Conservation (phyloP, 2,329 filamentous ascomycete genomes). For the Tricladium varicosporioides region DNA sequence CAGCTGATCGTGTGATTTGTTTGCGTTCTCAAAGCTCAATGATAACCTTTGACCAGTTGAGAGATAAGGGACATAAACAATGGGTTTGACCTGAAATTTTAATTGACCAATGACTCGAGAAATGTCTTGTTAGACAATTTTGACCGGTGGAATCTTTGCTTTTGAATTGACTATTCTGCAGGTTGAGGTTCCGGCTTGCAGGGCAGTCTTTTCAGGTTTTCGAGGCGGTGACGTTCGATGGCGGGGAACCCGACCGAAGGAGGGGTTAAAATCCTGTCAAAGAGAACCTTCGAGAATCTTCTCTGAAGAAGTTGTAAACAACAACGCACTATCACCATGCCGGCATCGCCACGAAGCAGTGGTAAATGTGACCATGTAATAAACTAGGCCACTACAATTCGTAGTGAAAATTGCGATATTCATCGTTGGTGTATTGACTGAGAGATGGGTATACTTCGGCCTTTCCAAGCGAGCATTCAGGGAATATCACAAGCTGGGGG, state of each 20-base stretch:
- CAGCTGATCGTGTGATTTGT: conserved; percentile 24
- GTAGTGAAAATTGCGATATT: no score
- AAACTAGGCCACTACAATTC: no score
- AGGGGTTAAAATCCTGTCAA: background rate
- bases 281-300: conserved; percentile 8
- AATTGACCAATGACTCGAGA: conserved; percentile 23
- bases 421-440: no score
- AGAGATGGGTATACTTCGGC: no score
- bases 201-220: background rate
- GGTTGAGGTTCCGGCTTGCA: background rate
- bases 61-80: conserved; percentile 4
- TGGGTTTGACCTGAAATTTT: conserved; percentile 2
- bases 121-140: background rate
- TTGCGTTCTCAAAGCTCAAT: conserved; percentile 2
- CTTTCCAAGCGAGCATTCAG: no score
- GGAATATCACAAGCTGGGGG: no score
- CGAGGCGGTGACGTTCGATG: conserved; percentile 3
- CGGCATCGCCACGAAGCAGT: no score
- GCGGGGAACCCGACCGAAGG: background rate
- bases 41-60: background rate
- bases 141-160: background rate
- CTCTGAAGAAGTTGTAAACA: background rate
- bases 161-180: conserved; percentile 11
- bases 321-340: background rate
- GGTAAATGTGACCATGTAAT: no score